A percentile compares a stretch with the other conserved stretches of the same genome.
These are phyloP conservation scores for Protostelium mycophagum DNA, from an alignment of 78 protist species.

Conservation along the genomic window DNA sequence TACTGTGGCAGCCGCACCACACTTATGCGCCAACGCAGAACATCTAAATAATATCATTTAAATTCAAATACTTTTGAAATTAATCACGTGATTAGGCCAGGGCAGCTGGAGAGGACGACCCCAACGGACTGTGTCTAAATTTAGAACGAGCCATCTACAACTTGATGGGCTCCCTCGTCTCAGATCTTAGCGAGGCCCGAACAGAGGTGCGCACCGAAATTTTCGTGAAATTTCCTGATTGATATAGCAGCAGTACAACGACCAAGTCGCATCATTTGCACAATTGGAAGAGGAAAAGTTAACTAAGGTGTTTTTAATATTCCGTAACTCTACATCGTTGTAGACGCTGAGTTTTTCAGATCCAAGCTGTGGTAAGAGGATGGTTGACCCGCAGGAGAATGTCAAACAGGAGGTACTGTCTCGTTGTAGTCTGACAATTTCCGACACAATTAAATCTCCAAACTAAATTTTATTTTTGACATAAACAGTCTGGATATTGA, in stretches of 20 bases:
- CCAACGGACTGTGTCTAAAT: background rate
- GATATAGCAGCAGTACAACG: background rate
- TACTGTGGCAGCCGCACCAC: too few species aligned
- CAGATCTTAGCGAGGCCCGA: background rate
- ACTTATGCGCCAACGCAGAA: too few species aligned
- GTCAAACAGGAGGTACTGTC: background rate
- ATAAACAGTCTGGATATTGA: too few species aligned
- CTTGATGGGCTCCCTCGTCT: background rate
- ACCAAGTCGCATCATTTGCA: background rate
- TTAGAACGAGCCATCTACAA: background rate
- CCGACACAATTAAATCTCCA: too few species aligned
- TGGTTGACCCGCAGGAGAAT: background rate
- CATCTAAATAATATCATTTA: background rate
- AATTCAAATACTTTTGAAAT: too few species aligned
- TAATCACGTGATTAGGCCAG: background rate
- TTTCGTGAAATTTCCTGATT: background rate
- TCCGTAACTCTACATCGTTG: too few species aligned
- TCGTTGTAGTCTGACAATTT: background rate
- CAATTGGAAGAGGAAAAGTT: background rate
- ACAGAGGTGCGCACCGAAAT: background rate
- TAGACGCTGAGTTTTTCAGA: background rate
- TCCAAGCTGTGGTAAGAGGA: background rate
- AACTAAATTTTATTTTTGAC: too few species aligned
- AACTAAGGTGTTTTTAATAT: background rate
- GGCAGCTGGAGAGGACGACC: background rate